Evolutionary conservation across 768 basidiomycete genomes (phyloP), one percentile per base, ranked within the genome.

Genomic region (Mycena vitilis): DNA sequence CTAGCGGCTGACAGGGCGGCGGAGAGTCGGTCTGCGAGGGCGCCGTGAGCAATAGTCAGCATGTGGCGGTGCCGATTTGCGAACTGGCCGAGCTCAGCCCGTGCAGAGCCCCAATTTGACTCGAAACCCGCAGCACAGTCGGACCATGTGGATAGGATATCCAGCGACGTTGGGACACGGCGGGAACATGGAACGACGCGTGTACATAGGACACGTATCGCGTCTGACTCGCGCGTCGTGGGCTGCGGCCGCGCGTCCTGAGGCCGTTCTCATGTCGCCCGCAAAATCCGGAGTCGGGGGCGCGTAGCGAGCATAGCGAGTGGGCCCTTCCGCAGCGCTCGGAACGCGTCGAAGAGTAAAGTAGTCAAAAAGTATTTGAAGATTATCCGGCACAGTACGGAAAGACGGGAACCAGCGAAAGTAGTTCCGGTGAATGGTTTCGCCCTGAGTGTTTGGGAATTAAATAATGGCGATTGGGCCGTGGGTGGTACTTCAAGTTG

Each of bases 41-140:
- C 34, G 51, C 58, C 30, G 30, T 30, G 30, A 58, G 65, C 5
- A 10, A 47, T 23, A 60, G 65, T 66, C 51, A 66, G 65, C 65
- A 30, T 30, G 59, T 55, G 59, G 59, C 65, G 36, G 65, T 66
- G 65, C 16, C n/a, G 52, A 30, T 25, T 30, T 25, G 25, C 5
- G 10, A 52, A 12, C 25, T 8, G 23, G 9, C 25, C 23, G 37
- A 10, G 30, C 9, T 34, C 18, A 30, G 38, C 23, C 34, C 36
- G 18, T 6, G 8, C 40, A 9, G 23, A 40, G 60, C 45, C 30
- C 22, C 22, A 4, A 49, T 8, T 56, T 48, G 57, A 59, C 57
- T 65, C 57, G 56, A 58, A n/a, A 34, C 7, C 58, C 49, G 51
- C 65, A 60, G 64, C 23, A 42, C 25, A 30, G 11, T 6, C 45